Conservation (phyloP, 192 early-diverging fungal species). For the Umbelopsis isabellina region DNA sequence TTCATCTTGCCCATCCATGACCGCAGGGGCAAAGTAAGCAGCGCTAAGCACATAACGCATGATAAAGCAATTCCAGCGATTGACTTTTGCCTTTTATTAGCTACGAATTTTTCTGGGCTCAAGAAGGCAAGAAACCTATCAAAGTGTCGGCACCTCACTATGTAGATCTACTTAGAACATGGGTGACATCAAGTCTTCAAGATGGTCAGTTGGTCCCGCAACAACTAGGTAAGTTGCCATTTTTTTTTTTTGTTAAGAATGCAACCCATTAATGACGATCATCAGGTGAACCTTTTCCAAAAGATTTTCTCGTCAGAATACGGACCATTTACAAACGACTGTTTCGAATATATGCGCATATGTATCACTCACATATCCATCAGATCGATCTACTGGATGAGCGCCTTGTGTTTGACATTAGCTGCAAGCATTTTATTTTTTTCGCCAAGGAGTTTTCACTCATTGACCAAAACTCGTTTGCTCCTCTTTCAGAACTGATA, state of each 20-base stretch:
- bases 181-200: conserved; percentile 83
- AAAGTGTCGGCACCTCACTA: conserved; percentile 90
- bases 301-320: conserved; percentile 67
- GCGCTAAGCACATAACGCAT: background rate
- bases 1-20: conserved; percentile 87
- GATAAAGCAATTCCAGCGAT: background rate
- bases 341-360: conserved; percentile 92
- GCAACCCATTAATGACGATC: background rate
- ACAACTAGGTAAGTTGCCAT: conserved; percentile 61
- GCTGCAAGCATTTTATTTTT: conserved; percentile 92
- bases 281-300: conserved; percentile 69
- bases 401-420: conserved; percentile 90
- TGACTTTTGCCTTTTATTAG: conserved; percentile 16
- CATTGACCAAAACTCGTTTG: conserved; percentile 83
- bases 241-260: background rate
- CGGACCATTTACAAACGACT: conserved; percentile 84
- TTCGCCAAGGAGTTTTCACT: conserved; percentile 89
- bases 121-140: conserved; percentile 84
- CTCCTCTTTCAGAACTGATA: conserved; percentile 55
- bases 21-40: conserved; percentile 72
- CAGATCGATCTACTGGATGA: conserved; percentile 76
- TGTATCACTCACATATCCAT: conserved; percentile 87
- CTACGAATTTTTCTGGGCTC: conserved; percentile 90
- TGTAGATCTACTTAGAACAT: conserved; percentile 83
- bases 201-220: conserved; percentile 89